phyloP scores from a whole-genome alignment of 345 rosid species.

The Cochlearia excelsa region DNA sequence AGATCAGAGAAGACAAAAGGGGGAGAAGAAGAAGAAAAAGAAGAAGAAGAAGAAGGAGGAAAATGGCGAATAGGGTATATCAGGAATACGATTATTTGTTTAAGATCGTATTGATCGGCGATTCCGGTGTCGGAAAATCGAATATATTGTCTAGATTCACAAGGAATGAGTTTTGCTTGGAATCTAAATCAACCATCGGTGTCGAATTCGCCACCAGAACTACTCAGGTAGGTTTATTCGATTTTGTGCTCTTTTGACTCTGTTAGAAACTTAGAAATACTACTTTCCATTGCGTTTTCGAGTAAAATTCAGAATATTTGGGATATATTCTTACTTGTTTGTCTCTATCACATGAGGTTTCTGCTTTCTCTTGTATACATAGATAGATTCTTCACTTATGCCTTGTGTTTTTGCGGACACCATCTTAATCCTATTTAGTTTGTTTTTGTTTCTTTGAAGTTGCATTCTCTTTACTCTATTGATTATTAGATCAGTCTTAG shows the following conservation, averaged over 20 bases:
- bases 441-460: constrained; percentile 1
- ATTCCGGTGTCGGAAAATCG: constrained; percentile 77
- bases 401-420: neutral
- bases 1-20: no score
- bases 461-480: neutral
- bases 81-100: constrained; percentile 67
- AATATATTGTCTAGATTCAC: constrained; percentile 70
- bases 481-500: neutral
- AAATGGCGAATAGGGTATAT: constrained; percentile 58
- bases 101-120: constrained; percentile 80
- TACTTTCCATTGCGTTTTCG: constrained; percentile 7
- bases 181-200: constrained; percentile 71
- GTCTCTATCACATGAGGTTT: neutral
- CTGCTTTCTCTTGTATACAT: neutral
- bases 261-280: neutral
- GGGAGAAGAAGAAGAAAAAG: no score
- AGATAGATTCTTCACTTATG: neutral
- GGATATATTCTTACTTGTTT: no score
- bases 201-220: constrained; percentile 76
- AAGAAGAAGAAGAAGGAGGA: constrained; percentile 16
- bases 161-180: constrained; percentile 68
- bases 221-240: constrained; percentile 38
- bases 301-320: no score
- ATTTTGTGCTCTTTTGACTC: neutral
- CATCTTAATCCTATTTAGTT: neutral